Percentiles rank a stretch among this genome's conserved stretches.
Conservation (phyloP, 108 stramenopile genomes). For the Cyclotella cryptica region DNA sequence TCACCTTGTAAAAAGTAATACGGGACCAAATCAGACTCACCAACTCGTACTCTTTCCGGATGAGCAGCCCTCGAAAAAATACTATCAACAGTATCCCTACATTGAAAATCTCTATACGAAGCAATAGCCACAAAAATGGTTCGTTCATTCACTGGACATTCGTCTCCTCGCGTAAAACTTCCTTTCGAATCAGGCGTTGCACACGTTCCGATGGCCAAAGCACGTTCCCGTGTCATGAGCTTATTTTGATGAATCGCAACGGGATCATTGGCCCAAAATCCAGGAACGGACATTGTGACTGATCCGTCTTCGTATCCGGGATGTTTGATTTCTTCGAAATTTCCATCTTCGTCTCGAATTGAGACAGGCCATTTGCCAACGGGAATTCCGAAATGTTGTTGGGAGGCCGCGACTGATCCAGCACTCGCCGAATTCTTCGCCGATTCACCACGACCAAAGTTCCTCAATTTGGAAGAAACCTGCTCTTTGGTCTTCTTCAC, state of each 20-base stretch:
- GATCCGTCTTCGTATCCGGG: conserved; percentile 45
- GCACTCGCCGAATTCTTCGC: background rate
- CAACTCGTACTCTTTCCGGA: conserved; percentile 72
- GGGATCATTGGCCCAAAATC: conserved; percentile 53
- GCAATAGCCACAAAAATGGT: conserved; percentile 60
- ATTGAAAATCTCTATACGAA: conserved; percentile 58
- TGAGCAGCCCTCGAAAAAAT: conserved; percentile 69
- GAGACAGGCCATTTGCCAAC: conserved; percentile 52
- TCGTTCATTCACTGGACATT: conserved; percentile 42
- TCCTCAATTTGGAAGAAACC: conserved; percentile 11
- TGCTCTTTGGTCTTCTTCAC: conserved; percentile 20
- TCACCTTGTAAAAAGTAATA: background rate
- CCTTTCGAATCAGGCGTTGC: conserved; percentile 42
- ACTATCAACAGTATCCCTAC: conserved; percentile 66
- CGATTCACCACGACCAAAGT: background rate
- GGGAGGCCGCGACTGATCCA: background rate
- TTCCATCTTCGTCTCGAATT: conserved; percentile 49
- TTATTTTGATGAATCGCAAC: conserved; percentile 57
- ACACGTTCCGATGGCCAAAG: conserved; percentile 54
- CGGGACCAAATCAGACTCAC: background rate
- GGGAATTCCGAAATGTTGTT: conserved; percentile 37
- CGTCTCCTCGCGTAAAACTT: conserved; percentile 43
- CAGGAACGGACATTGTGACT: conserved; percentile 48
- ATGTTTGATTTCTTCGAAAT: conserved; percentile 56
- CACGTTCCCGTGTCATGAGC: conserved; percentile 53